phyloP scores from a whole-genome alignment of 139 green algal genomes.

The Mychonastes homosphaera region DNA sequence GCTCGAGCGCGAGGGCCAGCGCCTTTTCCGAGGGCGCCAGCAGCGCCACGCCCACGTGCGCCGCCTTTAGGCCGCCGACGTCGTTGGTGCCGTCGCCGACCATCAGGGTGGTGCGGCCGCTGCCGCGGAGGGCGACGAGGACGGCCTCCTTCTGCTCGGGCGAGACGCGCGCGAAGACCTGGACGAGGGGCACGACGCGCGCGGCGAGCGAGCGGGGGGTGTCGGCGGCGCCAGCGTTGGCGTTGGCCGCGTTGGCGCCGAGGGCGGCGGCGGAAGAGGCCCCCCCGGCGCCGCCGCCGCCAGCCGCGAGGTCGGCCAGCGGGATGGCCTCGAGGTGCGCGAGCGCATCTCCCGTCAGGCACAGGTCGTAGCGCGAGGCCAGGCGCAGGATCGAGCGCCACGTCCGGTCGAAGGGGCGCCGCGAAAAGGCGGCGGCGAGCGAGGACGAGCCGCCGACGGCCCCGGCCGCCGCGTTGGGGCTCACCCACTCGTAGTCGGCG shows the following conservation, averaged over 20 bases:
- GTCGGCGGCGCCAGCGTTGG: too few relatives aligned
- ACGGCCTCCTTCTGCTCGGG: conserved; percentile 98
- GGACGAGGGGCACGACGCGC: conserved; percentile 49
- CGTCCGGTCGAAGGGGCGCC: conserved; percentile 32
- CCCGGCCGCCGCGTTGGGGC: conserved; percentile 48
- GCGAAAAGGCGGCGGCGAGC: neutral
- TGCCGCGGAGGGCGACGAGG: conserved; percentile 53
- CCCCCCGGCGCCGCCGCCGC: too few relatives aligned
- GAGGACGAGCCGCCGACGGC: neutral
- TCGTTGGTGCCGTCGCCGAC: conserved; percentile 98
- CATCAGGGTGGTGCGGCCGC: conserved; percentile 81
- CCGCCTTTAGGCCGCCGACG: conserved; percentile 88
- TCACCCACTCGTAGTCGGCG: conserved; percentile 59
- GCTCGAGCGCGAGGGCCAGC: neutral
- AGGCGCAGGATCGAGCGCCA: conserved; percentile 44
- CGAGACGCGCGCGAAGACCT: conserved; percentile 81
- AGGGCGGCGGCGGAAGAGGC: too few relatives aligned
- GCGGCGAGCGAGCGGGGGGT: conserved; percentile 6
- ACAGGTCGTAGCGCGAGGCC: conserved; percentile 76
- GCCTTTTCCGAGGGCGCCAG: conserved; percentile 35
- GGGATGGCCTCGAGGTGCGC: conserved; percentile 50
- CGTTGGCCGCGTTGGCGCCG: too few relatives aligned
- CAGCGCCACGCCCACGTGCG: conserved; percentile 80
- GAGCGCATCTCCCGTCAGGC: conserved; percentile 69
- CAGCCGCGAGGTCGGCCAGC: too few relatives aligned